Base-by-base conservation (phyloP, 345 rosid genomes). In the Abelmoschus esculentus region DNA sequence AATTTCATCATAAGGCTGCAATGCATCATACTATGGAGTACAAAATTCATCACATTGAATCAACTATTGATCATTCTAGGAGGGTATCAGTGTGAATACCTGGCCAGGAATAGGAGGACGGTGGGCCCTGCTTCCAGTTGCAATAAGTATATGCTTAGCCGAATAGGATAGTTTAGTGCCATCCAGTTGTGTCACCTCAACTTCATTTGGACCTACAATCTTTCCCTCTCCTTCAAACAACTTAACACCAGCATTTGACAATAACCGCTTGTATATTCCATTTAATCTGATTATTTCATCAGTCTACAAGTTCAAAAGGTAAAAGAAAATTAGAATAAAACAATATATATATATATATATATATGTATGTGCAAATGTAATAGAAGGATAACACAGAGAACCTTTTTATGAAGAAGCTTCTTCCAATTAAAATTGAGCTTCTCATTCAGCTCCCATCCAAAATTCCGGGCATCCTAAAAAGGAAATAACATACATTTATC, bases 201-300 rank as follows among this genome's bases (percentile, higher is more conserved):
- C 97, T 79, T 96, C 96, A 75, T 90, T 85, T 44, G 95, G 96
- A 77, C 95, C 96, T 65, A 87, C 90, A 60, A 96, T 46, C 81
- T 84, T 92, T 69, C 99, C 99, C 83, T 89, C 98, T 67, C 99
- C 99, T 87, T 96, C 99, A 76, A 80, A 87, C 74, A 92, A 76
- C 81, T 96, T 92, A 67, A 96, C 99, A 10, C 92, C 97, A 74
- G 98, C 86, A 79, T 89, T 92, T 66, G 98, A 85, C 73, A 96
- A 78, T 64, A 96, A 74, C 46, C 96, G 83, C 92, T 92, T 92
- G 83, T 96, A 90, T 64, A 96, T 84, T 66, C 96, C 97, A 85
- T 82, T 96, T 75, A 96, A 80, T 72, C 99, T 86, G 71, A 74
- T 26, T 72, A 96, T 96, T 83, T 96, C 99, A 74, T 87, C 92